These are phyloP conservation scores for Clavulina sp. DNA, from an alignment of 768 basidiomycete genomes.

Conservation along the genomic window DNA sequence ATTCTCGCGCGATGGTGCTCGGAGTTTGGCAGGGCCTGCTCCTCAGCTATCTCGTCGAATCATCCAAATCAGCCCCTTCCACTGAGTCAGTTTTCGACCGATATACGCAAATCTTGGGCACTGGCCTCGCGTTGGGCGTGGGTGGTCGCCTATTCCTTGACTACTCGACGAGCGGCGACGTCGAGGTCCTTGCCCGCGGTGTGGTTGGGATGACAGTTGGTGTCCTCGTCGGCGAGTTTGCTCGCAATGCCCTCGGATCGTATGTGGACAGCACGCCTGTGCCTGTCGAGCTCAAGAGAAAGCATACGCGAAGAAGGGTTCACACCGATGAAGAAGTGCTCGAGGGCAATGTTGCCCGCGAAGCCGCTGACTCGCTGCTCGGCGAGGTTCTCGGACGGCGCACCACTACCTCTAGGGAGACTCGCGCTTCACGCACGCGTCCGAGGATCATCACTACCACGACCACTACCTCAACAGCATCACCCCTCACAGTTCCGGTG, in stretches of 20 bases:
- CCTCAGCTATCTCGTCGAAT: not conserved
- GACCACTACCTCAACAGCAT: too few species aligned
- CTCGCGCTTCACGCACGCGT: too few species aligned
- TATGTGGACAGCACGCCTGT: constrained; percentile 15
- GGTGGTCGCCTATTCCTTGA: constrained; percentile 26
- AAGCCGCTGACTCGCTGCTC: not conserved
- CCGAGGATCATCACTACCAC: too few species aligned
- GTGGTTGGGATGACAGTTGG: constrained; percentile 52
- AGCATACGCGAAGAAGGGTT: constrained; percentile 1
- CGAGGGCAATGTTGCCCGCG: not conserved
- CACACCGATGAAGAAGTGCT: not conserved
- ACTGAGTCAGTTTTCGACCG: not conserved
- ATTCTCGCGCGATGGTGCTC: too few species aligned
- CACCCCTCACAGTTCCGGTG: not conserved
- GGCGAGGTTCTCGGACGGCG: too few species aligned
- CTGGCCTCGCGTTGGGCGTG: not conserved
- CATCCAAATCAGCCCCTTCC: not conserved
- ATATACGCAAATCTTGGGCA: not conserved
- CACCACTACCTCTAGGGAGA: too few species aligned
- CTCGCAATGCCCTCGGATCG: constrained; percentile 16
- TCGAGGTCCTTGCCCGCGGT: constrained; percentile 36
- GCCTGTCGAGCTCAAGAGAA: constrained; percentile 3
- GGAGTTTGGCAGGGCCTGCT: not conserved
- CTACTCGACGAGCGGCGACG: constrained; percentile 37
- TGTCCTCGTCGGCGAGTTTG: constrained; percentile 50